Evolutionary conservation across 2,329 filamentous ascomycete species (phyloP).

Genomic region (Tolypocladium sp.): DNA sequence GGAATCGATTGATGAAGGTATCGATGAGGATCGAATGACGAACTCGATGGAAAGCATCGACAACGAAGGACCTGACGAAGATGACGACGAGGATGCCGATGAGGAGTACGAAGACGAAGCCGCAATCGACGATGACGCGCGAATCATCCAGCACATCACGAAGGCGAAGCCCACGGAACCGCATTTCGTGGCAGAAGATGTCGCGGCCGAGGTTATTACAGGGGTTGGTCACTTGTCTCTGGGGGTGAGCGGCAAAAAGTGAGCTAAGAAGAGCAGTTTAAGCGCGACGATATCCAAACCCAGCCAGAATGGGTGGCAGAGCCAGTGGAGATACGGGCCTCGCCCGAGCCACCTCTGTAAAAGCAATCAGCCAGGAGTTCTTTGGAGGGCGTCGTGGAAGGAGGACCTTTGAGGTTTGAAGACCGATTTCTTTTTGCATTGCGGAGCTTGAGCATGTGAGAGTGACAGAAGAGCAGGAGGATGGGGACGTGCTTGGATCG

Average conservation of each 20-base stretch:
- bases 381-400: background rate
- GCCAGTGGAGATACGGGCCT: constrained; percentile 17
- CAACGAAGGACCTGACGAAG: constrained; percentile 23
- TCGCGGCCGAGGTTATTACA: constrained; percentile 49
- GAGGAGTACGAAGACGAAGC: constrained; percentile 16
- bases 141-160: constrained; percentile 5
- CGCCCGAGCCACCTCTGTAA: constrained; percentile 1
- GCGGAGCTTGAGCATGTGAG: background rate
- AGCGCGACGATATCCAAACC: constrained; percentile 3
- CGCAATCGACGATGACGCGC: constrained; percentile 9
- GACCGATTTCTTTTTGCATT: background rate
- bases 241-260: constrained; percentile 26
- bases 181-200: constrained; percentile 29
- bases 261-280: constrained; percentile 17
- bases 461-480: background rate
- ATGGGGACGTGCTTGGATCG: background rate
- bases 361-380: background rate
- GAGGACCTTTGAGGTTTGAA: background rate
- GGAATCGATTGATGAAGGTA: constrained; percentile 34
- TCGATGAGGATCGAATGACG: constrained; percentile 27
- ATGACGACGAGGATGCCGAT: constrained; percentile 32
- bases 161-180: constrained; percentile 4
- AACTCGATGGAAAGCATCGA: constrained; percentile 30
- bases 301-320: constrained; percentile 10
- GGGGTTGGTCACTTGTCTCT: constrained; percentile 45